Evolutionary conservation across 306 rosid species (phyloP), one percentile per base, ranked within the genome.

Genomic region (Sicyos edulis): DNA sequence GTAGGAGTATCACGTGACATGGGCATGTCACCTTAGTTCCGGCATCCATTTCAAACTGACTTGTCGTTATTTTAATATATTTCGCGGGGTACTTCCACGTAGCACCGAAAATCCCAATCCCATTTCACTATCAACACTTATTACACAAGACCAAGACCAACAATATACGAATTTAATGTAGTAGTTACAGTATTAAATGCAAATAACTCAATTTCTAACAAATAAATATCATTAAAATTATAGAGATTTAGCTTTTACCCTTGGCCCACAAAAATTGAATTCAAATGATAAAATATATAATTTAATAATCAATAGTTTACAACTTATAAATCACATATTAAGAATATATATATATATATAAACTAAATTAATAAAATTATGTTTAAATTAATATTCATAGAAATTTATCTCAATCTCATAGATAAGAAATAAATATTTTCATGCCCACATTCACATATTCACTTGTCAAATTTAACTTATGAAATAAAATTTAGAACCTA

Each of bases 1-100:
- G 52, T 19, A 44, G 17, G 71, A 44, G 47, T 11, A 21, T 66
- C 71, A 66, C 71, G 71, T 66, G 55, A 47, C 57, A 49, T 68
- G 21, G 8, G 72, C 72, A 22, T 68, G 56, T 68, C 57, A 14
- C 72, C 57, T 68, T 49, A 68, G 49, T 68, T 68, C 72, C 72
- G 8, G 72, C 72, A 68, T 47, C 42, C 37, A 22, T 21, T 67
- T 45, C 42, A 21, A 45, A 24, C 72, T 21, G 54, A 32, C 56
- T 55, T 47, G 44, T 47, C 72, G 22, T 22, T 47, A 19, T 22
- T 68, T 68, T 45, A 68, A 49, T 55, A 68, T 20, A 42, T 68
- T 47, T 49, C 72, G 21, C 26, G 57, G 56, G 72, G 72, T 22
- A 47, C 21, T 47, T 68, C 42, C 72, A 68, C 72, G 72, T 68